Conservation (phyloP, 164 flowering plant genomes). For the Aristolochia fimbriata region DNA sequence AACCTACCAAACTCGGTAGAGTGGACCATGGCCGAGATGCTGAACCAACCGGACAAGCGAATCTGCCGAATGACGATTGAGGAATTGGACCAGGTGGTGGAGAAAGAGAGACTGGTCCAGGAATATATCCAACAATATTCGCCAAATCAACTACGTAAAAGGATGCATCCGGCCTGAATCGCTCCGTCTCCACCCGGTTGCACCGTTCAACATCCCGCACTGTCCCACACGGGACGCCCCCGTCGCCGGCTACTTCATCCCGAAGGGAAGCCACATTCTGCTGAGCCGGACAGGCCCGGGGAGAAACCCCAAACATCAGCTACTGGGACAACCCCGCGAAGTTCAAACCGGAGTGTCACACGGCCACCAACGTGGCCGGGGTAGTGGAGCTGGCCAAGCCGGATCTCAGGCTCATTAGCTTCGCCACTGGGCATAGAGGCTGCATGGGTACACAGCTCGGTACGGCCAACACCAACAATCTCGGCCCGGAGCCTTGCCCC, state of each 20-base stretch:
- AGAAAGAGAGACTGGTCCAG: conserved; percentile 20
- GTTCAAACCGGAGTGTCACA: conserved; percentile 37
- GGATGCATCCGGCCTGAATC: conserved; percentile 2
- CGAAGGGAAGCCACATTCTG: conserved; percentile 15
- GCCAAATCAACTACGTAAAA: conserved; percentile 17
- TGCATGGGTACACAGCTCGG: conserved; percentile 23
- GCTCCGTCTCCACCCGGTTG: no score
- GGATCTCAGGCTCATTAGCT: conserved; percentile 22
- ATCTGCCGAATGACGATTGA: conserved; percentile 12
- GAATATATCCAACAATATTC: conserved; percentile 23
- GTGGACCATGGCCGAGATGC: conserved; percentile 25
- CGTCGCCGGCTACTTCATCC: no score
- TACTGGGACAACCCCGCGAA: conserved; percentile 19
- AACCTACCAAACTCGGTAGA: conserved; percentile 22
- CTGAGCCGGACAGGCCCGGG: conserved; percentile 13
- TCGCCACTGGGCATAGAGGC: conserved; percentile 32
- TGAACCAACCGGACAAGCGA: conserved; percentile 15
- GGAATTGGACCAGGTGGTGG: conserved; percentile 18
- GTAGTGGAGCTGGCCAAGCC: conserved; percentile 16
- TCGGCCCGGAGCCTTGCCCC: neutral
- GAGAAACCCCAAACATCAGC: conserved; percentile 15
- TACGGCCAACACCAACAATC: neutral
- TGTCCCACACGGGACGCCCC: no score
- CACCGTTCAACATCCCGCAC: no score
- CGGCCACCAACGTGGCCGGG: conserved; percentile 3